These are phyloP conservation scores for Seminavis robusta DNA, from an alignment of 108 stramenopile genomes.

Conservation along the genomic window DNA sequence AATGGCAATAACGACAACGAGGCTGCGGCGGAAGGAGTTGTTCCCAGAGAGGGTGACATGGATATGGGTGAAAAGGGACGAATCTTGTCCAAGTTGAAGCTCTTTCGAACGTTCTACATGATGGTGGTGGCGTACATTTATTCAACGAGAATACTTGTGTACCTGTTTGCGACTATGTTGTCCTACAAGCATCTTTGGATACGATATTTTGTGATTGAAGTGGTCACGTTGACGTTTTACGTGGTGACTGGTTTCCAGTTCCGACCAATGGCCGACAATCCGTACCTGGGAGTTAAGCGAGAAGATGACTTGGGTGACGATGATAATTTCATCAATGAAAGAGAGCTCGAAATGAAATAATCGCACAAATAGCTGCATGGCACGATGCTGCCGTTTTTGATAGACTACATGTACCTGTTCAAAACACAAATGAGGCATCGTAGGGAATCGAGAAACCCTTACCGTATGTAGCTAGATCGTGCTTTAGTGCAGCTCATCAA, in stretches of 20 bases:
- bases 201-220: constrained; percentile 77
- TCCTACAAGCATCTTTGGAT: constrained; percentile 89
- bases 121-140: constrained; percentile 94
- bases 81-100: constrained; percentile 71
- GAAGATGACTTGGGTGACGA: neutral
- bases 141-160: constrained; percentile 93
- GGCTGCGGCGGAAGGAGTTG: neutral
- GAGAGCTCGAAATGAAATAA: constrained; percentile 27
- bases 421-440: no score
- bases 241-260: constrained; percentile 85
- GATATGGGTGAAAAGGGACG: constrained; percentile 27
- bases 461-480: no score
- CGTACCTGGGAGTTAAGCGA: constrained; percentile 47
- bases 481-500: no score
- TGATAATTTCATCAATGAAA: neutral
- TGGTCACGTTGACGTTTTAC: constrained; percentile 88
- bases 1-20: constrained; percentile 7
- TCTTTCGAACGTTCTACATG: constrained; percentile 94
- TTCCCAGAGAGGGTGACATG: neutral
- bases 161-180: constrained; percentile 80
- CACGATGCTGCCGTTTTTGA: no score
- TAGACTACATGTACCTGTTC: no score
- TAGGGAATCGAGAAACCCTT: no score
- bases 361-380: no score
- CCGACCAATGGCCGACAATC: constrained; percentile 78